Evolutionary conservation across 2,329 filamentous ascomycete genomes (phyloP).

Genomic region (Metarhizium anisopliae): DNA sequence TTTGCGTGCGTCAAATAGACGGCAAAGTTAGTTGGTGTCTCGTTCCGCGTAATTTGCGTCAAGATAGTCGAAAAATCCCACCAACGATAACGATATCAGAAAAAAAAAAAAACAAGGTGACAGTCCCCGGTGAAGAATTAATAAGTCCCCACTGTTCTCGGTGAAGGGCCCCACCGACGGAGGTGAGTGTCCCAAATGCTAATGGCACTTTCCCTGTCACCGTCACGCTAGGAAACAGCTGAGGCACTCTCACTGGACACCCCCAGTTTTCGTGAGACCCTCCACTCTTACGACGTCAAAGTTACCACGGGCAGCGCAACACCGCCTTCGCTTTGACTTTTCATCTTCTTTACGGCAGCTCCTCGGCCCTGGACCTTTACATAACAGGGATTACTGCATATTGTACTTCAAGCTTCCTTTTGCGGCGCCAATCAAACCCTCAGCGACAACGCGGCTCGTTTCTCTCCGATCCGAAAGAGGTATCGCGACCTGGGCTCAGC

Average conservation of each 20-base stretch:
- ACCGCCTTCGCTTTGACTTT: not conserved
- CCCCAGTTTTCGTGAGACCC: slow-evolving; percentile 3
- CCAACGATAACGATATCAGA: not conserved
- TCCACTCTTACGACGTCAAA: slow-evolving; percentile 2
- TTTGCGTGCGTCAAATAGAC: not conserved
- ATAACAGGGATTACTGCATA: not conserved
- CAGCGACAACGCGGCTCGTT: not conserved
- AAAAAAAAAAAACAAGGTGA: slow-evolving; percentile 4
- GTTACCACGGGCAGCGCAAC: not conserved
- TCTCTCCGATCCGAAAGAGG: not conserved
- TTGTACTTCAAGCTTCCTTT: not conserved
- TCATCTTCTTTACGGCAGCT: not conserved
- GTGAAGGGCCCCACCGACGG: slow-evolving; percentile 2
- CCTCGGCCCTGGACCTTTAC: not conserved
- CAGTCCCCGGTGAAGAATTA: not conserved
- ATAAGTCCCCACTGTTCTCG: not conserved
- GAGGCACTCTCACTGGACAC: not conserved
- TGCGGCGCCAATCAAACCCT: not conserved
- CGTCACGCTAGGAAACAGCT: slow-evolving; percentile 1
- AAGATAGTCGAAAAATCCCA: not conserved
- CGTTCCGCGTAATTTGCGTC: not conserved
- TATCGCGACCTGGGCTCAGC: not conserved
- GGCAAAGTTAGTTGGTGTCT: not conserved
- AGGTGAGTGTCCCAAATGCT: not conserved
- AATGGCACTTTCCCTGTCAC: not conserved